Conservation (phyloP, 176 grass and related monocot genomes). For the Bromus sterilis region DNA sequence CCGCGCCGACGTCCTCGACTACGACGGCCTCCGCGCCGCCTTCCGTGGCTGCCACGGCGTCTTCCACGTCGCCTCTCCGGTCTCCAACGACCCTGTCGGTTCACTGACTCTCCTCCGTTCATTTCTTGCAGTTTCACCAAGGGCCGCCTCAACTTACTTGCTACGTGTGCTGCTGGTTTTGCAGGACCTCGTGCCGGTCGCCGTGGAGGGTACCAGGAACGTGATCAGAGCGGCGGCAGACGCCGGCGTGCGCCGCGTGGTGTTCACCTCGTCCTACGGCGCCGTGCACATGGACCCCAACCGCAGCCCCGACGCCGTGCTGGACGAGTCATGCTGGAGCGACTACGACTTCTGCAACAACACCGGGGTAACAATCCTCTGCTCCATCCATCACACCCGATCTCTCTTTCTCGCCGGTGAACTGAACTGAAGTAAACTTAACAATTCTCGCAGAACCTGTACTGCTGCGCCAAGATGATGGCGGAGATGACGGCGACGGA, state of each 20-base stretch:
- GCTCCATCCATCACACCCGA: neutral
- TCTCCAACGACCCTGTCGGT: slow-evolving; percentile 25
- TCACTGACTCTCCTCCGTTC: neutral
- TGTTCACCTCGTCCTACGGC: slow-evolving; percentile 46
- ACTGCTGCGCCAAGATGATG: slow-evolving; percentile 49
- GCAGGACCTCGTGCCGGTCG: slow-evolving; percentile 27
- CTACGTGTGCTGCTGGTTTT: rapidly evolving
- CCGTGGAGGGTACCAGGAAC: slow-evolving; percentile 37
- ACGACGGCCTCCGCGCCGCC: neutral
- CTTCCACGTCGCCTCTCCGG: slow-evolving; percentile 48
- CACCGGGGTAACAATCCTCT: slow-evolving; percentile 17
- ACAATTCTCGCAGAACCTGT: slow-evolving; percentile 19
- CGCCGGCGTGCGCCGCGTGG: slow-evolving; percentile 6
- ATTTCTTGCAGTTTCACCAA: neutral
- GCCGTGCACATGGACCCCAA: slow-evolving; percentile 65
- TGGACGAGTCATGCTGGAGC: slow-evolving; percentile 59
- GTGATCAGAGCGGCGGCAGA: slow-evolving; percentile 34
- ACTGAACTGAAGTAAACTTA: neutral
- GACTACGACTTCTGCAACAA: slow-evolving; percentile 44
- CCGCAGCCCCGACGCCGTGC: slow-evolving; percentile 36
- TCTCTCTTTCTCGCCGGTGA: neutral
- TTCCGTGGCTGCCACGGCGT: slow-evolving; percentile 49
- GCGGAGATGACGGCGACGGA: slow-evolving; percentile 34
- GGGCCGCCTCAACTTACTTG: neutral
- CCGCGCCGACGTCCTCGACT: slow-evolving; percentile 40